Percentiles rank a stretch among this genome's conserved stretches.
phyloP scores from a whole-genome alignment of 2,329 filamentous ascomycete genomes.

The Pyricularia grisea region DNA sequence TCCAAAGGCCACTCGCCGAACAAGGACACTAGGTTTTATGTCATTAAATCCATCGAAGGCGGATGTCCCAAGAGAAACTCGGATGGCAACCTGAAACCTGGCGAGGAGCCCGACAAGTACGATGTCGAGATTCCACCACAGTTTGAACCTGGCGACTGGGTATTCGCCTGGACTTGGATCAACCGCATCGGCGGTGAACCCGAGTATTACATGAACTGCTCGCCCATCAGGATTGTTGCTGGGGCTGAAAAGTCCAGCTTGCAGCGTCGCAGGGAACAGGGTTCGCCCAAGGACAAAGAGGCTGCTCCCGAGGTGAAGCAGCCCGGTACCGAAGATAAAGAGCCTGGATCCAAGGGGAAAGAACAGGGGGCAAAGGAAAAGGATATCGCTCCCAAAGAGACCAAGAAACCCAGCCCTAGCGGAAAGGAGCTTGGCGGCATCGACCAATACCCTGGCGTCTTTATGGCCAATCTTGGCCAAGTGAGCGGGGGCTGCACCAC shows the following conservation, averaged over 20 bases:
- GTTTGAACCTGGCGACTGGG: slow-evolving; percentile 26
- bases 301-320: background rate
- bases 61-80: slow-evolving; percentile 17
- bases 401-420: background rate
- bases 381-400: background rate
- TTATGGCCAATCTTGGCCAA: slow-evolving; percentile 40
- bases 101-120: slow-evolving; percentile 9
- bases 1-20: slow-evolving; percentile 8
- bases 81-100: slow-evolving; percentile 9
- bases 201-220: slow-evolving; percentile 63
- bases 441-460: slow-evolving; percentile 41
- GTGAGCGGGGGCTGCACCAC: slow-evolving; percentile 20
- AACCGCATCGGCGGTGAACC: slow-evolving; percentile 47
- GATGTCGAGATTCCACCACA: slow-evolving; percentile 17
- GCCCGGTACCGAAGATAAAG: too few relatives aligned
- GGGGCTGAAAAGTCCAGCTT: slow-evolving; percentile 3
- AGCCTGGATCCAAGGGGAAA: background rate
- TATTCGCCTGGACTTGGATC: slow-evolving; percentile 55
- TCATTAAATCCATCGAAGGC: slow-evolving; percentile 21
- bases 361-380: background rate
- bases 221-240: slow-evolving; percentile 40
- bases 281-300: background rate
- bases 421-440: slow-evolving; percentile 4
- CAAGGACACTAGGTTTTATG: slow-evolving; percentile 14
- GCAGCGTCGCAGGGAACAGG: background rate